Percentiles rank a stretch among this genome's conserved stretches.
Conservation (phyloP, 2,329 filamentous ascomycete species). For the Alternaria hordeiaustralica region DNA sequence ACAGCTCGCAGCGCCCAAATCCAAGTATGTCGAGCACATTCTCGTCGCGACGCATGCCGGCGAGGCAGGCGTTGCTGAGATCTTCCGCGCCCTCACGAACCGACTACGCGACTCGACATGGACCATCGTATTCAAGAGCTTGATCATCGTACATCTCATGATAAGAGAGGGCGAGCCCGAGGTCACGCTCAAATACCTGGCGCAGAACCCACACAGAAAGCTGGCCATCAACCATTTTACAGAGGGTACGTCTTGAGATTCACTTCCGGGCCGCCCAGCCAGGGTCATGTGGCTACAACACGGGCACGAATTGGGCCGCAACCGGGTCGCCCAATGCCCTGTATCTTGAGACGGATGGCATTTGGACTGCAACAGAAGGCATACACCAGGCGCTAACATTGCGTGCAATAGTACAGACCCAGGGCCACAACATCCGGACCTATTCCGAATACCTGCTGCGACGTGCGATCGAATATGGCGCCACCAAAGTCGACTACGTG, state of each 20-base stretch:
- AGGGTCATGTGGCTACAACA: background rate
- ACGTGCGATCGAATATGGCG: slow-evolving; percentile 79
- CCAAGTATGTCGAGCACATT: slow-evolving; percentile 99
- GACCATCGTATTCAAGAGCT: slow-evolving; percentile 98
- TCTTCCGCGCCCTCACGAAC: slow-evolving; percentile 89
- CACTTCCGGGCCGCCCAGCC: background rate
- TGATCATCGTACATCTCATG: slow-evolving; percentile 97
- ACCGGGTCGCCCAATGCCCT: background rate
- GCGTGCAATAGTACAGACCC: slow-evolving; percentile 79
- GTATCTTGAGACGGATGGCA: background rate
- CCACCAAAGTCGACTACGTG: slow-evolving; percentile 90
- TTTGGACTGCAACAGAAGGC: background rate
- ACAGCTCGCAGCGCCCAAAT: slow-evolving; percentile 93
- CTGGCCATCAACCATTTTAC: slow-evolving; percentile 90
- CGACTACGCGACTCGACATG: slow-evolving; percentile 94
- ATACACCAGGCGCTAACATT: slow-evolving; percentile 45
- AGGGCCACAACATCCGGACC: slow-evolving; percentile 91
- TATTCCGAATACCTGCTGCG: slow-evolving; percentile 88
- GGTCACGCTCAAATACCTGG: slow-evolving; percentile 83
- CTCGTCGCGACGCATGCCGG: slow-evolving; percentile 92
- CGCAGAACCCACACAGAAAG: slow-evolving; percentile 76
- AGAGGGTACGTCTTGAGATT: slow-evolving; percentile 70
- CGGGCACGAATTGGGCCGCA: slow-evolving; percentile 3
- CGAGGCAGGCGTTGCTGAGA: slow-evolving; percentile 92
- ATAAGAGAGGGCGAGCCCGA: slow-evolving; percentile 92